Evolutionary conservation across 805 yeast species (phyloP).

Genomic region (Priceomyces carsonii): DNA sequence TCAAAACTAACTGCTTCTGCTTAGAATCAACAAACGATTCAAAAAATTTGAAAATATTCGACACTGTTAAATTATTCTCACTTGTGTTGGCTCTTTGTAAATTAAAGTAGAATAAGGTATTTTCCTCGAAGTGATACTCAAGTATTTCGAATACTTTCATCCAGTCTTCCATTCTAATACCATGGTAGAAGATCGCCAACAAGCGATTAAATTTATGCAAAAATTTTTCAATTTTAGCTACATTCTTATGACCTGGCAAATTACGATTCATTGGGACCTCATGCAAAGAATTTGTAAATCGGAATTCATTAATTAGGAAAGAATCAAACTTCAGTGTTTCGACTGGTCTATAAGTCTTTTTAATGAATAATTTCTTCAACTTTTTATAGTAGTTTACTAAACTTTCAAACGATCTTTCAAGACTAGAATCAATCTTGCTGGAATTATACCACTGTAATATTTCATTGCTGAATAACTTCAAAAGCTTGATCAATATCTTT

Average conservation of each 20-base stretch:
- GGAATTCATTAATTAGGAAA: conserved; percentile 39
- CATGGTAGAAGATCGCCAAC: conserved; percentile 55
- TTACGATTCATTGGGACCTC: conserved; percentile 51
- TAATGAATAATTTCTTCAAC: conserved; percentile 68
- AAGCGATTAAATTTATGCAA: conserved; percentile 64
- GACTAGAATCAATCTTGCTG: conserved; percentile 34
- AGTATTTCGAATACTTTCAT: conserved; percentile 68
- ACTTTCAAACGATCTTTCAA: conserved; percentile 39
- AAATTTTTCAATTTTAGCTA: conserved; percentile 57
- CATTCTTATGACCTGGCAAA: conserved; percentile 45
- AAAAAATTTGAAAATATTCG: conserved; percentile 73
- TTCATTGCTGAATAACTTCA: conserved; percentile 69
- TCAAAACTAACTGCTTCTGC: conserved; percentile 34
- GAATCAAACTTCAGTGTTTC: conserved; percentile 41
- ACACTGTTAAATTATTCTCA: conserved; percentile 60
- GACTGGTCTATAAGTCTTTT: conserved; percentile 66
- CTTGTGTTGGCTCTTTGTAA: conserved; percentile 37
- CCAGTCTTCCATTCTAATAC: conserved; percentile 75
- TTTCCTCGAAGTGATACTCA: conserved; percentile 64
- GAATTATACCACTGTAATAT: conserved; percentile 51
- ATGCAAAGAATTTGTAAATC: conserved; percentile 39
- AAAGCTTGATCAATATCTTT: conserved; percentile 58
- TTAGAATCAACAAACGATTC: conserved; percentile 54
- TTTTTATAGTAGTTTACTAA: conserved; percentile 56
- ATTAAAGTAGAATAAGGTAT: conserved; percentile 58